Conservation (phyloP, 805 yeast genomes). For the Deakozyma indianensis region DNA sequence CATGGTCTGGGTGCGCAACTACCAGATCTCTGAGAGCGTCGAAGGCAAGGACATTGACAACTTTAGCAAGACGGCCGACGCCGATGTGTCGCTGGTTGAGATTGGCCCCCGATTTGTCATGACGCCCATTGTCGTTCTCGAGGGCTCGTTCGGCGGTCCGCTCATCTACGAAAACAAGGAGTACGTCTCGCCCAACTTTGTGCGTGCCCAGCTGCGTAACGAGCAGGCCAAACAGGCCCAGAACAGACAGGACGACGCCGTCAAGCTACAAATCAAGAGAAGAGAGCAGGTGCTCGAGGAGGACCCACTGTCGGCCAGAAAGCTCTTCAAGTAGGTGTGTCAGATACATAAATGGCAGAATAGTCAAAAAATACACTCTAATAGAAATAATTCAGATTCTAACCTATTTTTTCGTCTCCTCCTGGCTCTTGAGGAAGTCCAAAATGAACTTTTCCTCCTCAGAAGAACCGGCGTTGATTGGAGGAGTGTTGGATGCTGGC, state of each 20-base stretch:
- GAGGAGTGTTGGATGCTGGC: conserved; percentile 41
- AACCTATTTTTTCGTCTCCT: conserved; percentile 17
- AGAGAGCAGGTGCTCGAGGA: conserved; percentile 57
- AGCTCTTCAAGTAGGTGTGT: conserved; percentile 40
- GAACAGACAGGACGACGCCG: conserved; percentile 65
- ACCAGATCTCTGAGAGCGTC: conserved; percentile 65
- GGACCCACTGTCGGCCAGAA: conserved; percentile 74
- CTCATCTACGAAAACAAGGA: conserved; percentile 94
- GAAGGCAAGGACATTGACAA: conserved; percentile 30
- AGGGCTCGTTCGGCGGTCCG: conserved; percentile 97
- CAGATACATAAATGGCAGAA: no score
- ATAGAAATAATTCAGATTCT: no score
- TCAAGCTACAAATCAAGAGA: conserved; percentile 57
- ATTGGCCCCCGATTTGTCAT: conserved; percentile 94
- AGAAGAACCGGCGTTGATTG: conserved; percentile 61
- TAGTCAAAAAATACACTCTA: no score
- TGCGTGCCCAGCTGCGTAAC: conserved; percentile 75
- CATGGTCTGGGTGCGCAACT: conserved; percentile 91
- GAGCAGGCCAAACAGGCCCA: conserved; percentile 69
- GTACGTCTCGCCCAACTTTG: conserved; percentile 90
- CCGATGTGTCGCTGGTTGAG: conserved; percentile 71
- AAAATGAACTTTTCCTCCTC: conserved; percentile 80
- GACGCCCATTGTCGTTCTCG: conserved; percentile 80
- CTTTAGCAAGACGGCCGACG: conserved; percentile 23
- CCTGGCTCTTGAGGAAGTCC: conserved; percentile 46